phyloP scores from a whole-genome alignment of 306 rosid genomes.

The Lathyrus tuberosus region DNA sequence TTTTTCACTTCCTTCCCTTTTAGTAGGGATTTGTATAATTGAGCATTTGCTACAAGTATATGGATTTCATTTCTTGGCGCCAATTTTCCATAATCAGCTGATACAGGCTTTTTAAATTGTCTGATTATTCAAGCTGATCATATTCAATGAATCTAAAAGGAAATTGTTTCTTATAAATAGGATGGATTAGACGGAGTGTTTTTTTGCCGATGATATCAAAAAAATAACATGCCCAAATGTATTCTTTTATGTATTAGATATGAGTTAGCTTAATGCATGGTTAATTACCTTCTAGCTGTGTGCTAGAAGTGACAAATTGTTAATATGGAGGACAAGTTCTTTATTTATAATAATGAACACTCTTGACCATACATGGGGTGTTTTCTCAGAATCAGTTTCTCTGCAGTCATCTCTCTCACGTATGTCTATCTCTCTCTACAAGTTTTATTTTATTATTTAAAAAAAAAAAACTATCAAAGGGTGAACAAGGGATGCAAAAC shows the following conservation, averaged over 20 bases:
- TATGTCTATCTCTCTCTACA: too few relatives aligned
- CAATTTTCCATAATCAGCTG: constrained; percentile 9
- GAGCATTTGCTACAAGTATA: constrained; percentile 20
- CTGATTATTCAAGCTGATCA: too few relatives aligned
- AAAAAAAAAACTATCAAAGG: too few relatives aligned
- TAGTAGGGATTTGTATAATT: constrained; percentile 44
- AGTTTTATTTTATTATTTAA: too few relatives aligned
- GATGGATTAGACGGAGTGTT: background rate
- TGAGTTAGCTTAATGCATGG: background rate
- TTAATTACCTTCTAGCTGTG: background rate
- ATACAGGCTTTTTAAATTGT: background rate
- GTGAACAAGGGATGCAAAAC: too few relatives aligned
- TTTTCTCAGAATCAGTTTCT: too few relatives aligned
- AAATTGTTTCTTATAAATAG: too few relatives aligned
- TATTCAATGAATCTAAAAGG: too few relatives aligned
- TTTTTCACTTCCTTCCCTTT: constrained; percentile 4
- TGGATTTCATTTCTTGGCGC: constrained; percentile 23
- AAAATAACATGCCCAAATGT: constrained; percentile 4
- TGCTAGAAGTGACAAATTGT: constrained; percentile 23
- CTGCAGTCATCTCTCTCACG: too few relatives aligned
- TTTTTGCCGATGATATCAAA: background rate
- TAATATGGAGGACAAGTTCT: constrained; percentile 3
- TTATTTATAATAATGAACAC: background rate
- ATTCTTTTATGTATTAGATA: constrained; percentile 35
- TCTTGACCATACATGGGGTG: background rate